A percentile compares a stretch with the other conserved stretches of the same genome.
phyloP scores from a whole-genome alignment of 257 asterid genomes.

The Nicotiana tabacum region DNA sequence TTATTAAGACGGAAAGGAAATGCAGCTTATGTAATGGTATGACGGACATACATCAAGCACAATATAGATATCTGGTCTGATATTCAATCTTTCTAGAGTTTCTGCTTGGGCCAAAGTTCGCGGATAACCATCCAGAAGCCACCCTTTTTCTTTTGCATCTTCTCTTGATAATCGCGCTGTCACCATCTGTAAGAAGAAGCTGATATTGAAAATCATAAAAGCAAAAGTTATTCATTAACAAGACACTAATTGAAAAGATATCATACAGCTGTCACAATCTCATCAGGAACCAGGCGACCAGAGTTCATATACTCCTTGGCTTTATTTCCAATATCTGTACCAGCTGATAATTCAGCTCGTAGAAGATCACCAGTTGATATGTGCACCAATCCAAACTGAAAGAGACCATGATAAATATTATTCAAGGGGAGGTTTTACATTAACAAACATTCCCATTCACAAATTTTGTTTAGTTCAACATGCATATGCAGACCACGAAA shows the following conservation, averaged over 20 bases:
- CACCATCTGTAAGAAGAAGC: slow-evolving; percentile 62
- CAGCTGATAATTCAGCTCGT: slow-evolving; percentile 87
- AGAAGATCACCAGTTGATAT: slow-evolving; percentile 93
- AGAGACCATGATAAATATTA: neutral
- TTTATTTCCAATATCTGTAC: slow-evolving; percentile 72
- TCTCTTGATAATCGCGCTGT: slow-evolving; percentile 58
- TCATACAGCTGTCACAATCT: slow-evolving; percentile 82
- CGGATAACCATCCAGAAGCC: slow-evolving; percentile 97
- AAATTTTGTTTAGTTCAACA: neutral
- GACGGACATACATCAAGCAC: slow-evolving; percentile 66
- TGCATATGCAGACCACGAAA: neutral
- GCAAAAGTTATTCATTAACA: slow-evolving; percentile 4
- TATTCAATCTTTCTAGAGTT: slow-evolving; percentile 71
- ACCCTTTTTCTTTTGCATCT: slow-evolving; percentile 90
- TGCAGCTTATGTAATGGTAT: neutral
- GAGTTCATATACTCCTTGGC: slow-evolving; percentile 91
- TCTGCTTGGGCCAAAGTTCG: slow-evolving; percentile 80
- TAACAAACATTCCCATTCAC: neutral
- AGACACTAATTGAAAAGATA: neutral
- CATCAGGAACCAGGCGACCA: slow-evolving; percentile 86
- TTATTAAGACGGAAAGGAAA: neutral
- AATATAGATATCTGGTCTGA: slow-evolving; percentile 73
- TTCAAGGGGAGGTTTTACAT: neutral
- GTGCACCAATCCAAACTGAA: slow-evolving; percentile 90
- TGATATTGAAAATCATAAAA: slow-evolving; percentile 13